Percentiles rank a stretch among this genome's conserved stretches.
These are phyloP conservation scores for Penicillium crystallinum DNA, from an alignment of 495 filamentous ascomycete genomes.

Conservation along the genomic window DNA sequence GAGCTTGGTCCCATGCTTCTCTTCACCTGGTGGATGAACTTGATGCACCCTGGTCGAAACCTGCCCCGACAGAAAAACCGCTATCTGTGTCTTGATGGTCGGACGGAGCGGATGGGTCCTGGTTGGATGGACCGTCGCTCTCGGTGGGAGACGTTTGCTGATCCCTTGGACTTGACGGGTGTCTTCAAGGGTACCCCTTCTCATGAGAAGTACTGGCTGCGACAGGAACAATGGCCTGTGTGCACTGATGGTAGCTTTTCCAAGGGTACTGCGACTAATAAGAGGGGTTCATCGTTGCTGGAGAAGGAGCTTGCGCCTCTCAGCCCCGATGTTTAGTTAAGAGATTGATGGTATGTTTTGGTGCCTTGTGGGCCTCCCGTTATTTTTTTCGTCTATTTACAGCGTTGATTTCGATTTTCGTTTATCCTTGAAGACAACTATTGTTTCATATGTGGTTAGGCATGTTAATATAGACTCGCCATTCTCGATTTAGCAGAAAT, in stretches of 20 bases:
- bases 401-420: no score
- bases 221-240: slow-evolving; percentile 21
- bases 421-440: no score
- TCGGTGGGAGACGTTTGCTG: slow-evolving; percentile 27
- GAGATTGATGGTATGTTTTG: no score
- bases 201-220: slow-evolving; percentile 32
- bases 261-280: slow-evolving; percentile 23
- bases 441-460: no score
- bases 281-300: neutral
- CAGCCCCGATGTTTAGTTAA: neutral
- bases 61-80: slow-evolving; percentile 26
- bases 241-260: slow-evolving; percentile 33
- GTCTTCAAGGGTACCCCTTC: slow-evolving; percentile 21
- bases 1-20: slow-evolving; percentile 36
- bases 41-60: slow-evolving; percentile 31
- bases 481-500: no score
- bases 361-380: no score
- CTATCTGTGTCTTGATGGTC: slow-evolving; percentile 30
- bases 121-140: slow-evolving; percentile 33
- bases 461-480: no score
- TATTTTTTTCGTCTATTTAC: no score
- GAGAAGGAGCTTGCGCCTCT: neutral
- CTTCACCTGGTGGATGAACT: slow-evolving; percentile 36
- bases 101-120: slow-evolving; percentile 34
- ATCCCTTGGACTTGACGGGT: slow-evolving; percentile 31